phyloP scores from a whole-genome alignment of 1,284 basidiomycete genomes.

The Ganoderma boninense region DNA sequence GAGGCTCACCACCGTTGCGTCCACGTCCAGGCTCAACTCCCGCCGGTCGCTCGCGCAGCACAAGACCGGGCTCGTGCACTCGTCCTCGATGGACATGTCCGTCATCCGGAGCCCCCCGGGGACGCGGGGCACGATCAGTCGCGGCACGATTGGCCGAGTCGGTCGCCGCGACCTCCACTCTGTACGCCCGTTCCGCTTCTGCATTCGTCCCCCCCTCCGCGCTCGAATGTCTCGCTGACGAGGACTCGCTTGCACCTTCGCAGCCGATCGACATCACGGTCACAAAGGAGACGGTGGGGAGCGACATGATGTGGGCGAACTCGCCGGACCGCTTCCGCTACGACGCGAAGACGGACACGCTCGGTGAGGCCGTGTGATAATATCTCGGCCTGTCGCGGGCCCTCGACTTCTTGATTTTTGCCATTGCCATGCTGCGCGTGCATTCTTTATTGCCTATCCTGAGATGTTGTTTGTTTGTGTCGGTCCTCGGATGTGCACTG shows the following conservation, averaged over 20 bases:
- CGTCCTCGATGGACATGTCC: constrained; percentile 22
- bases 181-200: neutral
- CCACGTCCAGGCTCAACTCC: constrained; percentile 22
- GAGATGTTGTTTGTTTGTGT: neutral
- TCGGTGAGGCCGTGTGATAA: constrained; percentile 3
- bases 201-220: neutral
- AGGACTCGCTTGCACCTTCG: no score
- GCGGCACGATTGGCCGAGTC: neutral
- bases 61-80: constrained; percentile 15
- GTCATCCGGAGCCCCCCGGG: constrained; percentile 3
- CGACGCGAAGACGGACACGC: constrained; percentile 4
- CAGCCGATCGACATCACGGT: constrained; percentile 22
- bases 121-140: constrained; percentile 1
- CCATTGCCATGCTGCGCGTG: neutral
- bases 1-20: neutral
- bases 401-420: neutral
- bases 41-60: constrained; percentile 20
- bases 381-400: no score
- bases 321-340: neutral
- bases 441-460: neutral
- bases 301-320: neutral
- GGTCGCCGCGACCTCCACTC: neutral
- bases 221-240: neutral
- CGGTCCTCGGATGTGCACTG: no score
- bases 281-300: constrained; percentile 17